Conservation (phyloP, 352 stramenopile genomes). For the Phytophthora sansomeana region DNA sequence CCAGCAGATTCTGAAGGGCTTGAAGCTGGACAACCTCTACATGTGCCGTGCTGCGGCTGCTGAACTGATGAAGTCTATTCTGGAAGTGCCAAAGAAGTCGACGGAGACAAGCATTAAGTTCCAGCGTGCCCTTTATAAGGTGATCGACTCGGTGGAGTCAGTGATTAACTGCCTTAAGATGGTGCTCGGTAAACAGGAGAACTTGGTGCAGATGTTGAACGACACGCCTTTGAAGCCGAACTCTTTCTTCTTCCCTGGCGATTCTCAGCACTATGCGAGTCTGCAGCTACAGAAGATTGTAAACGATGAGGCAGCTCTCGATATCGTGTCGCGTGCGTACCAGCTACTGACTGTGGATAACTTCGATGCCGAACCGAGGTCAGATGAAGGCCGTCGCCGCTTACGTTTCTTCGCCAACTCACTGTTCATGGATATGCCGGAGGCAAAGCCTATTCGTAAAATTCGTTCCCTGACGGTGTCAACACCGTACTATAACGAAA, state of each 20-base stretch:
- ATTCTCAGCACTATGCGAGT: conserved; percentile 81
- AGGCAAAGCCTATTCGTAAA: conserved; percentile 86
- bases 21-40: conserved; percentile 82
- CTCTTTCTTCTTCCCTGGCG: conserved; percentile 89
- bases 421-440: conserved; percentile 91
- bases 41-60: conserved; percentile 66
- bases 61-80: conserved; percentile 86
- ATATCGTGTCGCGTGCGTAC: conserved; percentile 86
- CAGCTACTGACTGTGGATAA: conserved; percentile 90
- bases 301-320: conserved; percentile 78
- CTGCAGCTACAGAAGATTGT: conserved; percentile 83
- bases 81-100: conserved; percentile 81
- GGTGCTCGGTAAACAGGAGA: conserved; percentile 83
- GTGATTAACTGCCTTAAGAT: conserved; percentile 88
- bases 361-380: conserved; percentile 88
- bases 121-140: conserved; percentile 81
- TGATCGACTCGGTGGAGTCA: conserved; percentile 84
- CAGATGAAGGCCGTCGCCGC: conserved; percentile 82
- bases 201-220: conserved; percentile 84
- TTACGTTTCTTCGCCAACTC: conserved; percentile 91
- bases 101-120: conserved; percentile 87
- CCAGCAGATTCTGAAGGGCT: conserved; percentile 76
- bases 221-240: conserved; percentile 84
- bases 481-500: conserved; percentile 92
- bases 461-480: conserved; percentile 86